Evolutionary conservation across 2,329 filamentous ascomycete species (phyloP), one percentile per base, ranked within the genome.

Genomic region (Chaetomiaceae sp.): DNA sequence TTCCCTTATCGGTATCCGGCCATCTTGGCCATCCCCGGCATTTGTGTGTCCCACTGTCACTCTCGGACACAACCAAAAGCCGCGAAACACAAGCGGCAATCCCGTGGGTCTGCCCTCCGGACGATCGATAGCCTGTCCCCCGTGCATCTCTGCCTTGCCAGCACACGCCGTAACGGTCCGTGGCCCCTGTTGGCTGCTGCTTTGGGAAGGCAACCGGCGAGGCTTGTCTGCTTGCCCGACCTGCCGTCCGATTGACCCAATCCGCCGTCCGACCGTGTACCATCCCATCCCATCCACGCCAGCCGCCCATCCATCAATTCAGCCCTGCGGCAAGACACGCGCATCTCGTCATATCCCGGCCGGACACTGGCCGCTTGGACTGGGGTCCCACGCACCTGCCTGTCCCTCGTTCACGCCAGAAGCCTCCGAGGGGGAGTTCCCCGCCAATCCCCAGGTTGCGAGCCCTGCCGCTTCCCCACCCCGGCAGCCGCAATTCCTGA

Each of bases 401-500:
- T 45, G 40, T 51, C 52, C 36, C 22, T 38, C 44, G 51, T 53
- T 43, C 42, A 39, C 51, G 31, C 11, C n/a, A 45, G 38, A 38
- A 17, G 36, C 29, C 19, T 38, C 19, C 20, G 29, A 29, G 43
- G 58, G 58, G 56, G 54, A 59, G 56, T 47, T 40, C 51, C 43
- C 59, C 52, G 58, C 60, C 59, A 55, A 59, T 57, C 60, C 59
- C 61, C 59, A 58, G 50, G 50, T 63, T 63, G 62, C 56, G 61
- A 59, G 56, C 52, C 59, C 34, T 62, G 58, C 58, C 58, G 53
- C 50, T 59, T 55, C 3, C 64, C 61, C 60, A 61, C 61, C 53
- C 55, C 47, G 39, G 53, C 59, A 61, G 60, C 62, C 62, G 59
- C 61, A 63, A 58, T 54, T 55, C 56, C 58, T 64, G 62, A 61